Conservation (phyloP, 2,329 filamentous ascomycete genomes). For the Talaromyces sp. region DNA sequence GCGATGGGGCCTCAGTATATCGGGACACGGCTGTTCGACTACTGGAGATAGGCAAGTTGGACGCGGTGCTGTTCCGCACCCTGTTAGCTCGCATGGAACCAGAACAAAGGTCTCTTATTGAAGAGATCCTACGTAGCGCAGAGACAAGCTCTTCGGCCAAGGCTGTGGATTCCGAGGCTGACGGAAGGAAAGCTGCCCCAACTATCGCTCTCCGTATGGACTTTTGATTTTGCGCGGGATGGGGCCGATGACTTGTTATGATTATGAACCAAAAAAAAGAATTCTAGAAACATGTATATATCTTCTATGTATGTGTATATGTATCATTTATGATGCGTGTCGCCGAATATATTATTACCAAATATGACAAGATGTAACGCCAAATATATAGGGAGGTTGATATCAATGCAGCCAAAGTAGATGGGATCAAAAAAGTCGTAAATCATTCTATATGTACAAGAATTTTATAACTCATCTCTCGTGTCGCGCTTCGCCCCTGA, state of each 20-base stretch:
- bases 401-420: no score
- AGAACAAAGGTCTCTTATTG: slow-evolving; percentile 71
- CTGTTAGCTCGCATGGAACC: slow-evolving; percentile 68
- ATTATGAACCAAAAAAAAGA: neutral
- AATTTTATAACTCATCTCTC: neutral
- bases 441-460: neutral
- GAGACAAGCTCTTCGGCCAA: slow-evolving; percentile 44
- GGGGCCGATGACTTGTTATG: neutral
- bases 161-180: slow-evolving; percentile 47
- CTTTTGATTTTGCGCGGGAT: slow-evolving; percentile 51
- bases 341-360: neutral
- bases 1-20: slow-evolving; percentile 57
- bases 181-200: slow-evolving; percentile 52
- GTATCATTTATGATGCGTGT: neutral
- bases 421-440: neutral
- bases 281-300: neutral
- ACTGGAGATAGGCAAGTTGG: slow-evolving; percentile 72
- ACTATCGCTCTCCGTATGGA: slow-evolving; percentile 94
- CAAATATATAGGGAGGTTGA: neutral
- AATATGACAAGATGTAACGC: neutral
- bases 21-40: slow-evolving; percentile 71
- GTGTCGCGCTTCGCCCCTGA: neutral
- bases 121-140: slow-evolving; percentile 66
- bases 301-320: neutral
- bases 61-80: slow-evolving; percentile 68